Evolutionary conservation across 1,284 basidiomycete species (phyloP).

Genomic region (Ustilago loliicola): DNA sequence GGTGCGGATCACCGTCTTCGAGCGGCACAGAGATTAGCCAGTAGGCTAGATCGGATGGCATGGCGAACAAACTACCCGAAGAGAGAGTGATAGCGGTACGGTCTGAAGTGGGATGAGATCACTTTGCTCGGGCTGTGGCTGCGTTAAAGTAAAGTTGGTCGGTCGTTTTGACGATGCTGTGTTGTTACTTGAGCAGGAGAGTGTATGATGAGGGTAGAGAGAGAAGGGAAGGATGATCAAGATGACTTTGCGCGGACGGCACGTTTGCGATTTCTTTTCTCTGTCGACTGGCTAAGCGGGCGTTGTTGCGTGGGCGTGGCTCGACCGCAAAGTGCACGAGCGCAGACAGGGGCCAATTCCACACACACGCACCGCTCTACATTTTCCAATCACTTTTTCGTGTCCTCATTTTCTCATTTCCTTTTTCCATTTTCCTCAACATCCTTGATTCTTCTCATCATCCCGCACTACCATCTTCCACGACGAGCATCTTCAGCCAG

Average conservation of each 20-base stretch:
- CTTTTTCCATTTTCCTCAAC: constrained; percentile 12
- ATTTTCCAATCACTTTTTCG: constrained; percentile 8
- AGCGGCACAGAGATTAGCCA: constrained; percentile 75
- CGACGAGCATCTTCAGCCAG: too few species aligned
- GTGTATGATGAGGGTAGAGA: too few species aligned
- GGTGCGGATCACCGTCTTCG: constrained; percentile 72
- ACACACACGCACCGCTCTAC: neutral
- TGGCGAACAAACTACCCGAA: constrained; percentile 47
- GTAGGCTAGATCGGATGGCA: constrained; percentile 74
- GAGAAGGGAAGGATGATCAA: neutral
- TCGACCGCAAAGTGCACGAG: constrained; percentile 12
- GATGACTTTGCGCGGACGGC: neutral
- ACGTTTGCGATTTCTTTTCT: neutral
- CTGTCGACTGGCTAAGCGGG: neutral
- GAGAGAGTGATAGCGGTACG: too few species aligned
- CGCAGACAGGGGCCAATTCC: constrained; percentile 16
- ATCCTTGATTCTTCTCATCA: too few species aligned
- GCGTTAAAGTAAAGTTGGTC: too few species aligned
- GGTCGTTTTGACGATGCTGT: too few species aligned
- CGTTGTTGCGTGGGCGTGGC: neutral
- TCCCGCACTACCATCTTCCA: too few species aligned
- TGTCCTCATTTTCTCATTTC: constrained; percentile 4
- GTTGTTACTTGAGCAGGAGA: too few species aligned
- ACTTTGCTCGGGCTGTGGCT: too few species aligned
- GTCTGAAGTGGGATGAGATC: too few species aligned